Base-by-base conservation (phyloP, 208 protist genomes). In the Trypanosoma melophagium region DNA sequence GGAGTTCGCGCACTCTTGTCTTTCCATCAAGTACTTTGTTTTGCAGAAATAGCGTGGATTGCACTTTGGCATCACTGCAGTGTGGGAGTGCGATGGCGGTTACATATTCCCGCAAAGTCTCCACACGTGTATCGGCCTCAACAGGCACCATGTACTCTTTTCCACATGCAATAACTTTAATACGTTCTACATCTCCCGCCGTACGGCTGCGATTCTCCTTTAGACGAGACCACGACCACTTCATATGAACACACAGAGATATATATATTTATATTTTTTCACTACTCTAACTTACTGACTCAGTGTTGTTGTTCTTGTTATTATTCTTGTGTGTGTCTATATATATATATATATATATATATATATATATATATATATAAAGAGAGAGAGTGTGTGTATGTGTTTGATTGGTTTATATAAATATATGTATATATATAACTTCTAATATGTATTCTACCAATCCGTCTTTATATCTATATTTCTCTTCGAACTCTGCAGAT, bases 51-150 rank as follows among this genome's bases (percentile, higher is more conserved):
- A 35, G 28, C 5, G 28, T 35, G 28, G 28, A 35, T 35, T 35
- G 28, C 28, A 35, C 5, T 1, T 35, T 66, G 13, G 47, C 58
- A 12, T 66, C 66, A 13, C 66, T 50, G 50, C 66, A 62, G 25
- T 56, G 53, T 25, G 82, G 71, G 17, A 81, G 65, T 7, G 73
- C 77, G 14, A 84, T 31, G 60, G 83, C 79, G 38, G 78, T 76
- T 17, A 88, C 77, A 41, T 80, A 69, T 57, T 75, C 74, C 60
- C 83, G 60, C 16, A 91, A 64, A 2, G 80, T 74, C 10, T 62
- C 61, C 50, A 81, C 60, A 0, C 57, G 60, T 0, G 85, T 86
- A 47, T 67, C 45, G 4, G 56, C 53, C 19, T 79, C 80, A n/a
- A 81, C 86, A 1, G 82, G 71, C 1, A 91, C 24, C 4, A 68